These are phyloP conservation scores for Zoysia japonica DNA, from an alignment of 176 grass and related monocot genomes.

Conservation along the genomic window DNA sequence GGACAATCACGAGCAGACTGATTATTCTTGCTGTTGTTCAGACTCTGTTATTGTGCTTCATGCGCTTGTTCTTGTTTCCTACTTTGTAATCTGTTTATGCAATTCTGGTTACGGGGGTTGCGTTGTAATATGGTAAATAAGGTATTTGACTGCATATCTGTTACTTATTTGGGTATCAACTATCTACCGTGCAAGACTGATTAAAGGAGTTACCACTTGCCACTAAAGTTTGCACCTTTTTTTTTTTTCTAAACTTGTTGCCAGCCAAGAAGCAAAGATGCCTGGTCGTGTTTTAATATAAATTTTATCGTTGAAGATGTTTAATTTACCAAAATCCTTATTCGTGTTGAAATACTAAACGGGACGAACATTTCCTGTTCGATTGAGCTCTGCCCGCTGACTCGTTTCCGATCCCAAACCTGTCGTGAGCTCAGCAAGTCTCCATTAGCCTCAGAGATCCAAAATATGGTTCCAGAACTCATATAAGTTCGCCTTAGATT, in stretches of 20 bases:
- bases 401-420: no score
- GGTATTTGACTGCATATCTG: neutral
- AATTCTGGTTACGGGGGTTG: neutral
- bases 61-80: neutral
- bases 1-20: slow-evolving; percentile 48
- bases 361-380: no score
- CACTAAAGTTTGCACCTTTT: neutral
- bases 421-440: no score
- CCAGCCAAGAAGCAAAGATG: no score
- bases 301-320: neutral
- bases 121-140: neutral
- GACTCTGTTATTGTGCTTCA: neutral
- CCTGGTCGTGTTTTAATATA: no score
- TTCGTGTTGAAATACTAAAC: no score
- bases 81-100: neutral
- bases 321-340: no score
- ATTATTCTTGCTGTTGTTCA: neutral
- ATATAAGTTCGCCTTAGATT: neutral
- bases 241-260: neutral
- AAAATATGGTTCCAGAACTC: no score
- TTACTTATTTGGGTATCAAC: neutral
- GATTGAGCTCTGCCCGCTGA: no score
- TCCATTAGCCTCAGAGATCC: no score
- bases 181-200: neutral
- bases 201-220: neutral